Evolutionary conservation across 2,329 filamentous ascomycete species (phyloP), one percentile per base, ranked within the genome.

Genomic region (Colletotrichum australisinense): DNA sequence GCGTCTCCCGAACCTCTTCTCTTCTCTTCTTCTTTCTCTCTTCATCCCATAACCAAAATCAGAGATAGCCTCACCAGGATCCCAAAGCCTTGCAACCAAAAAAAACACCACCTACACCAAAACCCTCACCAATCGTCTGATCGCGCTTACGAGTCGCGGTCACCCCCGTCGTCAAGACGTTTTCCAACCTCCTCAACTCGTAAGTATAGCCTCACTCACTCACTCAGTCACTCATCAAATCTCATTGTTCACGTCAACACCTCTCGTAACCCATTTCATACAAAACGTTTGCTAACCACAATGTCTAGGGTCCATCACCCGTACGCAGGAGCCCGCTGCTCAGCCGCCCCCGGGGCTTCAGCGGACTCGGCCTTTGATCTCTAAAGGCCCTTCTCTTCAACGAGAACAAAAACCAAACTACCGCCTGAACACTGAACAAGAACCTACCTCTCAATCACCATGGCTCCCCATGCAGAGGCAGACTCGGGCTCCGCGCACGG

Each of bases 101-200:
- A 46, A 63, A 58, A 49, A 32, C 19, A 28, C 52, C 66, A n/a
- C 57, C 49, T 5, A 38, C 32, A 28, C 67, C 65, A 62, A 73
- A 66, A 42, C 26, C 67, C 14, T 42, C 72, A 62, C 52, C 42
- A 53, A 63, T 30, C 35, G 76, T 76, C 81, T 77, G 88, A 89
- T 89, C 89, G 88, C 89, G 88, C 86, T 86, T 77, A 75, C 78
- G 84, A 83, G 86, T 84, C 80, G 88, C 91, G 91, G 86, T 93
- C 92, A 86, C 84, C 76, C 42, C 81, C 81, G 84, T 85, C 92
- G 93, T 90, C 94, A 98, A 94, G 88, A 98, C 95, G 95, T 98
- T 98, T 93, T 96, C 95, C 89, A 98, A 97, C 88, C 93, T 97
- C 80, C 93, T 98, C 79, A 97, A 97, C 91, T 98, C 95, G 95